Evolutionary conservation across 129 eudicot species (phyloP).

Genomic region (Chrysanthemum lavandulifolium): DNA sequence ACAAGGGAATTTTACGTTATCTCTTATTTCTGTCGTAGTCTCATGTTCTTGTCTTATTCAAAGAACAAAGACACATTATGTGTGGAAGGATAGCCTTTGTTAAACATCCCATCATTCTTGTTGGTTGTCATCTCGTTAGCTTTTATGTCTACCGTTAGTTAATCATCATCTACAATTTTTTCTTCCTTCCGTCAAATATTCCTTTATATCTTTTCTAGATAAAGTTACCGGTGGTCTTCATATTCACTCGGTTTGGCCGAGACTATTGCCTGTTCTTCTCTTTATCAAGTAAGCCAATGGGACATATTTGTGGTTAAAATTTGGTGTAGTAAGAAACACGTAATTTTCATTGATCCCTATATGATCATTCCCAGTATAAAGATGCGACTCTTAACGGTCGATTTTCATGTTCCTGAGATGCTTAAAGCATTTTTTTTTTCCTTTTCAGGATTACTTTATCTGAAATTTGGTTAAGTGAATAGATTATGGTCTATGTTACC

Average conservation of each 20-base stretch:
- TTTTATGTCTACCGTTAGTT: slow-evolving; percentile 18
- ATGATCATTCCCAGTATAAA: slow-evolving; percentile 8
- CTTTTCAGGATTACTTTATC: not conserved
- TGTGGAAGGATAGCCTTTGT: not conserved
- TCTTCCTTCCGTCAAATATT: slow-evolving; percentile 23
- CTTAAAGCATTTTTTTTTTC: slow-evolving; percentile 14
- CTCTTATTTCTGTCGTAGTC: slow-evolving; percentile 6
- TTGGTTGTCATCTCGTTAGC: slow-evolving; percentile 14
- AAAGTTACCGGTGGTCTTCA: slow-evolving; percentile 2
- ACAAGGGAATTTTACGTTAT: slow-evolving; percentile 16
- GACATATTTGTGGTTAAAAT: slow-evolving; percentile 1
- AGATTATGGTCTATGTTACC: slow-evolving; percentile 1
- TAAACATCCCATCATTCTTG: slow-evolving; percentile 17
- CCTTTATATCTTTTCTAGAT: slow-evolving; percentile 19
- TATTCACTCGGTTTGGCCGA: slow-evolving; percentile 9
- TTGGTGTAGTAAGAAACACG: slow-evolving; percentile 9
- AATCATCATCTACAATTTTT: slow-evolving; percentile 5
- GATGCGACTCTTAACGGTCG: not conserved
- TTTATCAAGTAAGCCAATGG: not conserved
- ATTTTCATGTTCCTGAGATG: slow-evolving; percentile 5
- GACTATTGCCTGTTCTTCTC: not conserved
- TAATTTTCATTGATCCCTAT: not conserved
- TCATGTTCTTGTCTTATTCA: too few relatives aligned
- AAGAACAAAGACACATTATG: too few relatives aligned
- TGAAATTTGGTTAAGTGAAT: slow-evolving; percentile 14